Percentiles rank a stretch among this genome's conserved stretches.
Conservation (phyloP, 768 basidiomycete species). For the Pholiota conissans region DNA sequence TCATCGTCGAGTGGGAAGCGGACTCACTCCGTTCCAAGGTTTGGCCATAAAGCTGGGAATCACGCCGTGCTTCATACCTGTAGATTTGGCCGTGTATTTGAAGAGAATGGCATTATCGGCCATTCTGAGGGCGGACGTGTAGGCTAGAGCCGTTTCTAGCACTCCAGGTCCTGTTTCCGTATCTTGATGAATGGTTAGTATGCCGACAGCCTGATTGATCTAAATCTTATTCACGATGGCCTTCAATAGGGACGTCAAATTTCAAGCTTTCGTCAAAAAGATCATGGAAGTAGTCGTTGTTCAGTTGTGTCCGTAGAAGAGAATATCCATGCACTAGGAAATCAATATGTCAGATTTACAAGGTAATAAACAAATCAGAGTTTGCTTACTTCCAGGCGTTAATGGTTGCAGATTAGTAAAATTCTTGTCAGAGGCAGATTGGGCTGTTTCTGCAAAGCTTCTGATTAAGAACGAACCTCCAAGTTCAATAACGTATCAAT, state of each 20-base stretch:
- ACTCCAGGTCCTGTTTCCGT: slow-evolving; percentile 94
- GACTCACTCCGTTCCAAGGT: slow-evolving; percentile 86
- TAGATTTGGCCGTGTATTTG: slow-evolving; percentile 89
- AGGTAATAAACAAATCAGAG: neutral
- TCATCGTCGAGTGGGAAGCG: neutral
- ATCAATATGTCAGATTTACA: neutral
- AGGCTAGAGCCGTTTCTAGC: slow-evolving; percentile 84
- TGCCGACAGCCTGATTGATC: too few species aligned
- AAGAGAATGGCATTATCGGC: slow-evolving; percentile 92
- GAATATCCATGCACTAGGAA: slow-evolving; percentile 96
- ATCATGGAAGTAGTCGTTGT: slow-evolving; percentile 86
- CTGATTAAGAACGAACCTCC: neutral
- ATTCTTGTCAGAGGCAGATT: slow-evolving; percentile 72
- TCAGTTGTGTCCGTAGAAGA: slow-evolving; percentile 85
- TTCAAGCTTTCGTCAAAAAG: slow-evolving; percentile 73
- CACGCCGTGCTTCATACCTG: slow-evolving; percentile 86
- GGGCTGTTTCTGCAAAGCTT: slow-evolving; percentile 68
- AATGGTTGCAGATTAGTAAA: slow-evolving; percentile 75
- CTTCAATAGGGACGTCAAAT: slow-evolving; percentile 84
- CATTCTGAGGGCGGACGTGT: slow-evolving; percentile 76
- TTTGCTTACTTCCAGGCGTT: slow-evolving; percentile 85
- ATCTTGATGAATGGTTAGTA: slow-evolving; percentile 52
- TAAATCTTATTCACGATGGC: slow-evolving; percentile 75
- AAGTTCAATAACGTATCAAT: neutral
- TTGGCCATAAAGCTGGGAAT: slow-evolving; percentile 99